A percentile compares a stretch with the other conserved stretches of the same genome.
Conservation (phyloP, 441 rosid species). For the Gossypium aridum region DNA sequence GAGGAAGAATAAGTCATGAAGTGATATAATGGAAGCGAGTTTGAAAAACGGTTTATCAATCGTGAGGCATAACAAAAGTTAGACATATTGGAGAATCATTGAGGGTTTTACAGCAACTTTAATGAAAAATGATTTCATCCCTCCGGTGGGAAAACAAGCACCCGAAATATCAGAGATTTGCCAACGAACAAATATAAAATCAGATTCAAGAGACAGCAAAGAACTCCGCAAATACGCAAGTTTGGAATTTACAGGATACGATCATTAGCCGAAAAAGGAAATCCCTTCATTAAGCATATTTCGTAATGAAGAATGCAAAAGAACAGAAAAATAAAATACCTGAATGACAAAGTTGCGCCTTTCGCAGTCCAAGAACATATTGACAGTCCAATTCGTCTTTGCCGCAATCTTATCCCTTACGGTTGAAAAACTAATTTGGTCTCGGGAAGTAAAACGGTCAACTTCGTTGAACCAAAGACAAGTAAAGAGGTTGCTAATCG, state of each 20-base stretch:
- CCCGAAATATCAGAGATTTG: not conserved
- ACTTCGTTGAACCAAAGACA: conserved; percentile 98
- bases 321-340: conserved; percentile 36
- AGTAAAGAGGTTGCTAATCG: conserved; percentile 80
- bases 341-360: conserved; percentile 93
- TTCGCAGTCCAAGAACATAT: conserved; percentile 96
- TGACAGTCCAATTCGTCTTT: conserved; percentile 74
- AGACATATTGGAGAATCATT: not conserved
- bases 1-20: not conserved
- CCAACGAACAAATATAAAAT: not conserved
- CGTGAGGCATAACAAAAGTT: not conserved
- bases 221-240: not conserved
- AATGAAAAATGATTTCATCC: too few relatives aligned
- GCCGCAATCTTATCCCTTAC: conserved; percentile 79
- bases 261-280: not conserved
- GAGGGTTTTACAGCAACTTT: not conserved
- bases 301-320: not conserved
- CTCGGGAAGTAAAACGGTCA: conserved; percentile 89
- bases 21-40: not conserved
- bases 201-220: not conserved
- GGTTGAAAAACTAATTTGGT: conserved; percentile 85
- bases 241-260: not conserved
- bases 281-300: not conserved
- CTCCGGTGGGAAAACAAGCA: not conserved
- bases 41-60: not conserved